phyloP scores from a whole-genome alignment of 257 asterid genomes.

The Fraxinus pennsylvanica region DNA sequence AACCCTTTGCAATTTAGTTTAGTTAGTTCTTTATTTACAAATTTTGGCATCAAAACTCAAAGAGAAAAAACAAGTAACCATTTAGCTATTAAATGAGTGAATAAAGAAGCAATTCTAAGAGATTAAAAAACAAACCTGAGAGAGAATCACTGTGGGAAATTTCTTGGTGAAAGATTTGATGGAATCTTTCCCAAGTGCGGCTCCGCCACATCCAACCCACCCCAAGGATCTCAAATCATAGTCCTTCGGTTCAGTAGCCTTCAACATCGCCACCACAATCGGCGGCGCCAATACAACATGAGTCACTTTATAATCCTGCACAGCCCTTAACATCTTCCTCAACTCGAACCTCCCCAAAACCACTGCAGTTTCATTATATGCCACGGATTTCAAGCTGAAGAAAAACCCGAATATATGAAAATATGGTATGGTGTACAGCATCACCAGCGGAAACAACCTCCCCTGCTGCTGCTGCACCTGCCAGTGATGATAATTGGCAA shows the following conservation, averaged over 20 bases:
- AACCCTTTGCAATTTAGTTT: constrained; percentile 42
- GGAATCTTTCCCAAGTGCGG: constrained; percentile 46
- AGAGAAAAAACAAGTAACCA: neutral
- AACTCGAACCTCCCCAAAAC: constrained; percentile 51
- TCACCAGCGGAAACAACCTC: constrained; percentile 33
- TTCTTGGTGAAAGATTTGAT: constrained; percentile 33
- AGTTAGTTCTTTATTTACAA: neutral
- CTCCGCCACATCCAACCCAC: constrained; percentile 51
- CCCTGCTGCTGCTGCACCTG: constrained; percentile 1
- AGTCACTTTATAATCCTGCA: constrained; percentile 48
- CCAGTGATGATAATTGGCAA: constrained; percentile 21
- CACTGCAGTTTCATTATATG: constrained; percentile 52
- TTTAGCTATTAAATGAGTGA: neutral
- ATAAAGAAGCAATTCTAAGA: neutral
- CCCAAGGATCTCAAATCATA: constrained; percentile 50
- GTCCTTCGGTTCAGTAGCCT: constrained; percentile 29
- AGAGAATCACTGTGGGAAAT: constrained; percentile 37
- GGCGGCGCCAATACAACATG: constrained; percentile 57
- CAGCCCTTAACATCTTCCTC: constrained; percentile 46
- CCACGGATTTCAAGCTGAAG: constrained; percentile 42
- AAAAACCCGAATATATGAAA: constrained; percentile 57
- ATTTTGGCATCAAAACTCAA: neutral
- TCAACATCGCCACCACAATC: constrained; percentile 52
- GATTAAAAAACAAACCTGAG: constrained; percentile 39
- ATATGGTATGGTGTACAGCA: constrained; percentile 42